Base-by-base conservation (phyloP, 768 basidiomycete genomes). In the Amanita muscaria region DNA sequence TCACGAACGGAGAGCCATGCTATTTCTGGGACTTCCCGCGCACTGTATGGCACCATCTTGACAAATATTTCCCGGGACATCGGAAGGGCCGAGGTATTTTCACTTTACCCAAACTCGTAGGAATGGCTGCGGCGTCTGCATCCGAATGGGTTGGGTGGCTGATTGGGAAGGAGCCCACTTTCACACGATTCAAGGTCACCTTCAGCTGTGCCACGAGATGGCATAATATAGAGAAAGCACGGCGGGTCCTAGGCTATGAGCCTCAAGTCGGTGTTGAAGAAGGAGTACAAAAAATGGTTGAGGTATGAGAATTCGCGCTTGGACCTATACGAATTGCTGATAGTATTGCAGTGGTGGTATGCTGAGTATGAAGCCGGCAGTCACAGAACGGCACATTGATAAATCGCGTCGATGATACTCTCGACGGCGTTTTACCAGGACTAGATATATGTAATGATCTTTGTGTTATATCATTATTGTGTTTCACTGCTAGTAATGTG, bases 1-100 rank as follows among this genome's bases (percentile, higher is more conserved):
- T 99, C 64, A 93, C 92, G 46, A 98, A 98, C 57, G 91, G 92
- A 50, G 93, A 98, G 59, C 94, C 93, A 2, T 73, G 82, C 45
- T 88, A 89, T 63, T 97, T 97, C 69, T 99, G 94, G 94, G 92
- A 96, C 65, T 82, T 94, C 56, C 72, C 81, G 23, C 76, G 89
- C 5, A 63, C 74, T 2, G 64, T 96, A n/a, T 98, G 89, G 90
- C 64, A 72, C 22, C 69, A 73, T 16, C 72, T 87, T 44, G 78
- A 79, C 57, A 66, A 69, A 38, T 66, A 73, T 40, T 80, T 80
- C 56, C 71, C 78, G 12, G 77, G 74, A 5, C 68, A 68, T 51
- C 72, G 75, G 47, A 66, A 63, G 49, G 56, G 57, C 3, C 62
- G 59, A 27, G 51, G 53, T 24, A 36, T 61, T 11, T 68, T 70